Evolutionary conservation across 768 basidiomycete genomes (phyloP), one percentile per base, ranked within the genome.

Genomic region (Floccularia luteovirens): DNA sequence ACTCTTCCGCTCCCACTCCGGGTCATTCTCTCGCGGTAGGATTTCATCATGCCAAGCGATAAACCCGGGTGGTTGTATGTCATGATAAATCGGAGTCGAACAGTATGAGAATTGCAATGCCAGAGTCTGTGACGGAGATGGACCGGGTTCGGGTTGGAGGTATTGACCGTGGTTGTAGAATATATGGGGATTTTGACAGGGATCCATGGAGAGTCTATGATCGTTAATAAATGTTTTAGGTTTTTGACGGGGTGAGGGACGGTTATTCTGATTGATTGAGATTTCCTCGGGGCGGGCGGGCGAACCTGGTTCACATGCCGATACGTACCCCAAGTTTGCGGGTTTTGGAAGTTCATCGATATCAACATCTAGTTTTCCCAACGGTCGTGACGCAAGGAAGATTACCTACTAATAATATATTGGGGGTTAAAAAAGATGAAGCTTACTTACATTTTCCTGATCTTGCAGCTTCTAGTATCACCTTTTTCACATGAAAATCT

Each of bases 1-100:
- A 0, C 55, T 41, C 57, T 82, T 86, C 31, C 70, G 57, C 19
- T 76, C 71, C 82, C 83, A 88, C 0, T 62, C 63, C 8, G 75
- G 66, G 51, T 81, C 74, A 43, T 77, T 65, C 6, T 56, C 57
- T 1, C 53, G 51, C 4, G 62, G 49, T 6, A 44, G 43, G 1
- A 57, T 41, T 10, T 64, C 63, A 5, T 57, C 60, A 0, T 53
- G 28, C 69, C 66, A 75, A 22, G 61, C 57, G 27, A 68, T 63
- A 4, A 64, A 61, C 5, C 59, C 56, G 1, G 70, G 63, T 0
- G 59, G 53, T 28, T 66, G 68, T 25, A 79, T 67, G 41, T 79
- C 70, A 30, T 64, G 60, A 39, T 74, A 70, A 11, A 75, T 40
- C 6, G 53, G 5, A 11, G 67, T 70, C 6, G 60, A 53, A 48